Evolutionary conservation across 2,329 filamentous ascomycete species (phyloP).

Genomic region (Apiospora sp.): DNA sequence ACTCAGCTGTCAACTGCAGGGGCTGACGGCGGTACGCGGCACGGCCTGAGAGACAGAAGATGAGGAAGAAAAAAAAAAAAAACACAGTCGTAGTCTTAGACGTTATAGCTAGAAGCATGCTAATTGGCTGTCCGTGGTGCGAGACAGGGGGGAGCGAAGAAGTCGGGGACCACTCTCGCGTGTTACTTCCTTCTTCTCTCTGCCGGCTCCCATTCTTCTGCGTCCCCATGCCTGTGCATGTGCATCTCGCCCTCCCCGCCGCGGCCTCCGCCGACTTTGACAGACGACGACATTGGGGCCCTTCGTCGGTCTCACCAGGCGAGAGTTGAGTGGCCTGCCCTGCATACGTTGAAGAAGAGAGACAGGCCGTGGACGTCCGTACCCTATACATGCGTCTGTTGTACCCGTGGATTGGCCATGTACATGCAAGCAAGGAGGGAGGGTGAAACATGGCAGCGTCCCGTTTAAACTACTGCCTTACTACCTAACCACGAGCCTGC

Average conservation of each 20-base stretch:
- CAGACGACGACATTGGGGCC: too few species aligned
- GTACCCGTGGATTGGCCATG: neutral
- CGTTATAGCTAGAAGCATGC: neutral
- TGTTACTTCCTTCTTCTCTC: neutral
- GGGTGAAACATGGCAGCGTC: slow-evolving; percentile 4
- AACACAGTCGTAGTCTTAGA: neutral
- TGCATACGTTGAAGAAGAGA: slow-evolving; percentile 8
- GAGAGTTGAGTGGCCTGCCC: neutral
- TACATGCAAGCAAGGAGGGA: slow-evolving; percentile 3
- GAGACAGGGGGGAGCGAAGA: neutral
- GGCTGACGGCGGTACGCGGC: slow-evolving; percentile 18
- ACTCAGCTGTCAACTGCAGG: slow-evolving; percentile 16
- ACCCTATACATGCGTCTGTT: neutral
- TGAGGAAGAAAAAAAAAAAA: neutral
- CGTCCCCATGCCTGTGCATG: neutral
- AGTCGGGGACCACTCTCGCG: neutral
- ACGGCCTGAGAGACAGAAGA: neutral
- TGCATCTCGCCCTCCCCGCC: neutral
- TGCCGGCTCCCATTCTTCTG: too few species aligned
- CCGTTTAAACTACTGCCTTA: neutral
- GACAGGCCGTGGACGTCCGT: neutral
- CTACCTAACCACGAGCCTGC: neutral
- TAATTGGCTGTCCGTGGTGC: neutral
- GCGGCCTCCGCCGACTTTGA: neutral
- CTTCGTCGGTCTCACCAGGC: neutral